Conservation (phyloP, 805 yeast genomes). For the Myxozyma melibiosi region DNA sequence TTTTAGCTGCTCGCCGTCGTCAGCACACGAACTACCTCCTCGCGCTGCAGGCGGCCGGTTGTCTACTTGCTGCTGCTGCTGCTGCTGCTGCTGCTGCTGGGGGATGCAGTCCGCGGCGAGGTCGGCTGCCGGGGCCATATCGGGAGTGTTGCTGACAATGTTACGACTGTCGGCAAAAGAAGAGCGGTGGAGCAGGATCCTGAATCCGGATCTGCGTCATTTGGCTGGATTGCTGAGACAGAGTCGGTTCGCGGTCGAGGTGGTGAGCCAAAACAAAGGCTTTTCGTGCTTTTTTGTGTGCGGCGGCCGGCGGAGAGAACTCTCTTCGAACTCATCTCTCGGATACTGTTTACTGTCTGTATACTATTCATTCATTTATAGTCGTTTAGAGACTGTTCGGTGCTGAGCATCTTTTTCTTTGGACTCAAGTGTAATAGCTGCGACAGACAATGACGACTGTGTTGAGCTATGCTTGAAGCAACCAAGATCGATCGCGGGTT, state of each 20-base stretch:
- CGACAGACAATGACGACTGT: not conserved
- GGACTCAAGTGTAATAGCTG: too few relatives aligned
- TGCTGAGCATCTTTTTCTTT: too few relatives aligned
- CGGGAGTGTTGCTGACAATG: too few relatives aligned
- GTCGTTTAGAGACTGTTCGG: too few relatives aligned
- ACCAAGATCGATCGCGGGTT: constrained; percentile 25
- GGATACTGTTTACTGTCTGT: not conserved
- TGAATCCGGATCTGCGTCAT: too few relatives aligned
- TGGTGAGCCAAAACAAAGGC: not conserved
- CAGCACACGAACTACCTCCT: not conserved
- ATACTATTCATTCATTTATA: not conserved
- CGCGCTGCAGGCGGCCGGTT: not conserved
- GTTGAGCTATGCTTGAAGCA: constrained; percentile 23
- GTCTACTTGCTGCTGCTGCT: too few relatives aligned
- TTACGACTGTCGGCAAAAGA: too few relatives aligned
- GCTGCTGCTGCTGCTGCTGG: too few relatives aligned
- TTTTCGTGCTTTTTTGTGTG: not conserved
- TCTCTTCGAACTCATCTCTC: not conserved
- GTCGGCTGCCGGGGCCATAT: too few relatives aligned
- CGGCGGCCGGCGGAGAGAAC: not conserved
- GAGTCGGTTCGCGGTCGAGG: not conserved
- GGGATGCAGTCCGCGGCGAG: too few relatives aligned
- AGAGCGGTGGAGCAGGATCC: too few relatives aligned
- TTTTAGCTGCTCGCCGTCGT: not conserved
- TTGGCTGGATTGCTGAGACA: not conserved